Evolutionary conservation across 345 rosid genomes (phyloP).

Genomic region (Rubroshorea leprosula): DNA sequence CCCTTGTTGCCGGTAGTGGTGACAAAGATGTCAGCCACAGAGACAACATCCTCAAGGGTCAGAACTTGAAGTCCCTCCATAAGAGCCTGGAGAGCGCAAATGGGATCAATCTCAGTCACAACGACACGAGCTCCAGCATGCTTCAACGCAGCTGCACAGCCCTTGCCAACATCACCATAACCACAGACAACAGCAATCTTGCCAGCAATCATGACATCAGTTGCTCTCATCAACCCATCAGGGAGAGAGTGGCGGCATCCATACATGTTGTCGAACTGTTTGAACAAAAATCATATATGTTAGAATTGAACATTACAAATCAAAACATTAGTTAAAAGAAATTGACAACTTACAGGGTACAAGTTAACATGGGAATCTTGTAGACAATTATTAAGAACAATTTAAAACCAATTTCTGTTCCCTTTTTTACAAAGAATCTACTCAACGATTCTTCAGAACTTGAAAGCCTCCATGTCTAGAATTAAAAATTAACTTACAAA

Average conservation of each 20-base stretch:
- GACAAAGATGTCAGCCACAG: slow-evolving; percentile 76
- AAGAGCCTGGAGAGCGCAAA: slow-evolving; percentile 85
- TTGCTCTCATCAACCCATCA: slow-evolving; percentile 96
- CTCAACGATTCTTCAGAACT: too few relatives aligned
- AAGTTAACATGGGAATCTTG: too few relatives aligned
- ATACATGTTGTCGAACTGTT: slow-evolving; percentile 82
- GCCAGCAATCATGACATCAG: slow-evolving; percentile 95
- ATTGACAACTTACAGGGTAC: too few relatives aligned
- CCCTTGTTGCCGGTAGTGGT: slow-evolving; percentile 94
- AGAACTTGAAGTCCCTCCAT: slow-evolving; percentile 89
- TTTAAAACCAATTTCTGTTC: too few relatives aligned
- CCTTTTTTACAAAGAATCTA: too few relatives aligned
- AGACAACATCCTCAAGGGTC: slow-evolving; percentile 62
- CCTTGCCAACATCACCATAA: slow-evolving; percentile 98
- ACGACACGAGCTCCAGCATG: slow-evolving; percentile 91
- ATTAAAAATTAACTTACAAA: too few relatives aligned
- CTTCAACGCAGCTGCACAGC: slow-evolving; percentile 88
- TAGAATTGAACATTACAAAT: background rate
- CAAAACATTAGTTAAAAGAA: too few relatives aligned
- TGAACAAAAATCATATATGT: background rate
- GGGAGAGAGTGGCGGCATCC: slow-evolving; percentile 99
- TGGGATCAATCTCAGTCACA: slow-evolving; percentile 89
- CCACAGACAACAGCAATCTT: slow-evolving; percentile 78
- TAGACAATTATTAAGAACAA: too few relatives aligned
- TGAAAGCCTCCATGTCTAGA: too few relatives aligned